Evolutionary conservation across 2,329 filamentous ascomycete species (phyloP).

Genomic region (Endothia cerciana): DNA sequence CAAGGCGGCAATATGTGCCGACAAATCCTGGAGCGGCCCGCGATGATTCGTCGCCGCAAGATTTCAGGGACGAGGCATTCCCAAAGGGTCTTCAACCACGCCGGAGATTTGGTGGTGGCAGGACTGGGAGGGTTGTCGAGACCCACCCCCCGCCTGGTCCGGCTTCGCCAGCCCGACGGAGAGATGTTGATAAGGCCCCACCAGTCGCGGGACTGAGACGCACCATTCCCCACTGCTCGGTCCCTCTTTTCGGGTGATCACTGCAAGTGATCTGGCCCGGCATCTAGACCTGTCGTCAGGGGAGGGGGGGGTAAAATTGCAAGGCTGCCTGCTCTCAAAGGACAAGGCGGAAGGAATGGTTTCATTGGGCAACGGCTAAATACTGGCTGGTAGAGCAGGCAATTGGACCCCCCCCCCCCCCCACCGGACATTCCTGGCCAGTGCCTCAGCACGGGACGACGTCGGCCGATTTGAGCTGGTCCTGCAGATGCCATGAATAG

Average conservation of each 20-base stretch:
- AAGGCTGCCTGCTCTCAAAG: background rate
- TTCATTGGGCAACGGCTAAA: background rate
- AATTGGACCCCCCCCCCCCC: background rate
- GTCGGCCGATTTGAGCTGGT: background rate
- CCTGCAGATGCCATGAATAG: background rate
- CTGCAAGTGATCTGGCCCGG: slow-evolving; percentile 3
- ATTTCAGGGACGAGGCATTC: slow-evolving; percentile 17
- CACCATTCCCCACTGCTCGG: slow-evolving; percentile 6
- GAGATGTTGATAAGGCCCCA: slow-evolving; percentile 9
- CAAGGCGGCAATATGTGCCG: slow-evolving; percentile 10
- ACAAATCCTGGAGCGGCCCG: slow-evolving; percentile 6
- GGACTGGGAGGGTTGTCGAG: background rate
- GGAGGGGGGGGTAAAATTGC: background rate
- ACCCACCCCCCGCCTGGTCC: background rate
- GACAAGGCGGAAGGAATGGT: background rate
- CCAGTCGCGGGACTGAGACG: slow-evolving; percentile 4
- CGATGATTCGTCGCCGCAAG: slow-evolving; percentile 12
- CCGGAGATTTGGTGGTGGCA: slow-evolving; percentile 9
- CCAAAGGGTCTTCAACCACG: slow-evolving; percentile 2
- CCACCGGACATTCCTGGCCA: too few relatives aligned
- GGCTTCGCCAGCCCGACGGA: slow-evolving; percentile 8
- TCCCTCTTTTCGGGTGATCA: background rate
- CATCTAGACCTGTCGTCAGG: background rate
- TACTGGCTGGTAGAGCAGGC: background rate
- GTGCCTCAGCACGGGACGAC: background rate